Conservation (phyloP, 495 filamentous ascomycete genomes). For the Jackrogersella multiformis region DNA sequence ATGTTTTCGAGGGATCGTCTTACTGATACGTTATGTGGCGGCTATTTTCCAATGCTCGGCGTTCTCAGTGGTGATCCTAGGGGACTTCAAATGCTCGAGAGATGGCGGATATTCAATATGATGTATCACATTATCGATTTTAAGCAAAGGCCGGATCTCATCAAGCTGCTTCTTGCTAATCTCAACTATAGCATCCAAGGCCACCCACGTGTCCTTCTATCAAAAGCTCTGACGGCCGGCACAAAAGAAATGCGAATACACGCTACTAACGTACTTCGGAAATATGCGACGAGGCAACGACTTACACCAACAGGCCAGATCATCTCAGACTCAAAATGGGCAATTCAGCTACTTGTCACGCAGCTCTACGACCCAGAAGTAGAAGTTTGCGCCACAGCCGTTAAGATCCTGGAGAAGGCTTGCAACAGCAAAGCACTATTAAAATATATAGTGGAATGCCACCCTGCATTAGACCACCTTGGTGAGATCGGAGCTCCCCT, state of each 20-base stretch:
- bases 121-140: conserved; percentile 97
- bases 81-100: conserved; percentile 89
- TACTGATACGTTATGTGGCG: conserved; percentile 81
- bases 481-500: conserved; percentile 97
- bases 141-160: conserved; percentile 86
- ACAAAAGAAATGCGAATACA: conserved; percentile 91
- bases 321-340: conserved; percentile 79
- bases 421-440: conserved; percentile 90
- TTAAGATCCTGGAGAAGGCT: conserved; percentile 96
- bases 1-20: conserved; percentile 88
- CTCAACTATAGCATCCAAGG: conserved; percentile 89
- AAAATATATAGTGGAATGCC: conserved; percentile 95
- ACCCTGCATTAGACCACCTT: conserved; percentile 93
- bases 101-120: conserved; percentile 98
- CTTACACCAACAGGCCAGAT: conserved; percentile 49
- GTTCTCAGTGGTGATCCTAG: conserved; percentile 80
- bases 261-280: conserved; percentile 81
- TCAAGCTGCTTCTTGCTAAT: conserved; percentile 83
- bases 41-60: conserved; percentile 94
- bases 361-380: conserved; percentile 97
- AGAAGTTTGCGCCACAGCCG: conserved; percentile 92
- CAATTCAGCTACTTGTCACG: conserved; percentile 93
- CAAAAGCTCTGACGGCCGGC: conserved; percentile 89
- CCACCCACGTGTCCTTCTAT: conserved; percentile 89
- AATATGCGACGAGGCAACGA: conserved; percentile 72